Base-by-base conservation (phyloP, 768 basidiomycete genomes). In the Suillus alpinus region DNA sequence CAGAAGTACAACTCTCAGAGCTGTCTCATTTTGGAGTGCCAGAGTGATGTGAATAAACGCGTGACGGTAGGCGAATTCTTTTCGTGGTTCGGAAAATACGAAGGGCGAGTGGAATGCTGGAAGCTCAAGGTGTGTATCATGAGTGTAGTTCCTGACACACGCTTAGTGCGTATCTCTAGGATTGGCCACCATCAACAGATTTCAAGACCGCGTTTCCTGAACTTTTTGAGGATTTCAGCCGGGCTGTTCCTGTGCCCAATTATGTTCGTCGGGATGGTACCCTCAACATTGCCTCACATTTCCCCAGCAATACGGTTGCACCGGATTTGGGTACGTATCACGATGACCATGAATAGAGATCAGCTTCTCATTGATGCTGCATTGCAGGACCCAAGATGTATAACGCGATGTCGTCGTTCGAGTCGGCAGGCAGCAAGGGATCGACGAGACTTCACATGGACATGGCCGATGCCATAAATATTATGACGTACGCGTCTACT, bases 381-480 rank as follows among this genome's bases (percentile, higher is more conserved):
- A 39, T 56, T n/a, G 13, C 71, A 87, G 93, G 94, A 3, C 95
- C 95, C 1, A 97, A 96, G 76, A 91, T 95, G 92, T 97, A 97
- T 75, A 95, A 93, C 64, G 92, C 94, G 0, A 86, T 93, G 77
- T 86, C 87, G 10, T 89, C 89, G 4, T 81, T 78, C 43, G 87
- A 90, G 66, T 71, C 74, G 4, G 71, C 77, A 34, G 89, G 89
- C 4, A 90, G 86, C 68, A 88, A 90, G 66, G 94, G 95, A 2
- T 87, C 92, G 23, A 97, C 95, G 10, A 80, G 92, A 60, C 75
- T 97, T 56, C 95, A 97, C 66, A 94, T 96, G 92, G 93, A 94
- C 73, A 92, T 95, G 85, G 91, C 91, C 0, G 94, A 95, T 67
- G 95, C 95, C 5, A 77, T 97, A 62, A 98, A 98, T 71, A 83